A percentile compares a stretch with the other conserved stretches of the same genome.
Conservation (phyloP, 176 grass and related monocot genomes). For the Rhynchospora breviuscula region DNA sequence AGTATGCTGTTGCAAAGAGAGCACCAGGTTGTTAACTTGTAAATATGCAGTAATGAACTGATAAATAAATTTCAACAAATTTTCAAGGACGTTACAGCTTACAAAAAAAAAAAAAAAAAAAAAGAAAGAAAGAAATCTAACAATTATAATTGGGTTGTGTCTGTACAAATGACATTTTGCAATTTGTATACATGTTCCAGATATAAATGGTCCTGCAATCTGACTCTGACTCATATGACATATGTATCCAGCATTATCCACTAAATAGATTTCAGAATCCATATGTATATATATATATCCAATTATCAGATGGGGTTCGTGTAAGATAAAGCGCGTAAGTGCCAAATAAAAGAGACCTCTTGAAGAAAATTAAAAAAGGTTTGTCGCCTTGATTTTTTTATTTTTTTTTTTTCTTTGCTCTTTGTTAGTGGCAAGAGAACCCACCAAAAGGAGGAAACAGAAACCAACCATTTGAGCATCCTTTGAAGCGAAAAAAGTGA, state of each 20-base stretch:
- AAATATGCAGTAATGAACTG: neutral
- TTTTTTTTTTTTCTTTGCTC: neutral
- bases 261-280: neutral
- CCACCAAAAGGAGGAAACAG: neutral
- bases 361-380: neutral
- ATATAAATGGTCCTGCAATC: neutral
- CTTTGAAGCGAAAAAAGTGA: neutral
- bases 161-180: no score
- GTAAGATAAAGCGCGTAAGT: neutral
- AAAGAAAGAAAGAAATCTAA: no score
- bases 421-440: constrained; percentile 5
- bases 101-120: no score
- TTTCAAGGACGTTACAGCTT: neutral
- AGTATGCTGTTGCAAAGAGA: no score
- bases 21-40: no score
- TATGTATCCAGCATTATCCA: neutral
- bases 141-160: no score
- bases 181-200: no score
- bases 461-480: constrained; percentile 14
- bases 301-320: neutral
- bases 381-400: neutral
- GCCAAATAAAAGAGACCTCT: neutral
- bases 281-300: neutral
- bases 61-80: neutral
- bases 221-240: neutral